phyloP scores from a whole-genome alignment of 495 filamentous ascomycete genomes.

The Tuber magnatum region DNA sequence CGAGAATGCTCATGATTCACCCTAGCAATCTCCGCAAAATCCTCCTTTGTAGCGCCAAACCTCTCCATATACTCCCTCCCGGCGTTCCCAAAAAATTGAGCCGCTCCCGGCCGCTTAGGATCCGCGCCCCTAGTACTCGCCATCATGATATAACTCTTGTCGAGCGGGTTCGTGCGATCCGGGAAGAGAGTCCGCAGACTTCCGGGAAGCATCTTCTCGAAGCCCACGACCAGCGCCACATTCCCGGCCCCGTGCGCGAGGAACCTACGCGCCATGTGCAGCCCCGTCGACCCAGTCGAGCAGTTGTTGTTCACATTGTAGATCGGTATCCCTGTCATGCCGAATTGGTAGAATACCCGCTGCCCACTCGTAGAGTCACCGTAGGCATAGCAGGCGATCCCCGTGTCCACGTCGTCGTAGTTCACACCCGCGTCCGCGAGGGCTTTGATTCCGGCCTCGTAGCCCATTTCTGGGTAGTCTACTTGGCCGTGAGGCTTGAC shows the following conservation, averaged over 20 bases:
- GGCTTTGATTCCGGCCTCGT: conserved; percentile 91
- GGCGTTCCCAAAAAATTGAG: conserved; percentile 94
- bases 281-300: conserved; percentile 81
- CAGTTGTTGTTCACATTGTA: conserved; percentile 99
- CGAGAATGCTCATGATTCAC: conserved; percentile 86
- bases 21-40: conserved; percentile 94
- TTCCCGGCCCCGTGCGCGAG: conserved; percentile 73
- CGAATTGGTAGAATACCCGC: conserved; percentile 97
- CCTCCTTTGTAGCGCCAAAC: conserved; percentile 74
- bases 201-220: conserved; percentile 97
- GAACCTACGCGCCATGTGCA: conserved; percentile 74
- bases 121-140: conserved; percentile 66
- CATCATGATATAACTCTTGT: conserved; percentile 70
- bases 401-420: conserved; percentile 94
- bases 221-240: conserved; percentile 84
- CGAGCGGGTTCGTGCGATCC: conserved; percentile 70
- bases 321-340: conserved; percentile 90
- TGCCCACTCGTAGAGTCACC: conserved; percentile 93
- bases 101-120: conserved; percentile 66
- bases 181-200: conserved; percentile 70
- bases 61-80: conserved; percentile 94
- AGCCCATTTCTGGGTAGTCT: conserved; percentile 82
- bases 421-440: conserved; percentile 91
- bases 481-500: conserved; percentile 93
- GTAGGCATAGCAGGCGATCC: conserved; percentile 96